Evolutionary conservation across 2,329 filamentous ascomycete genomes (phyloP), one percentile per base, ranked within the genome.

Genomic region (Hypoxylon rubiginosum): DNA sequence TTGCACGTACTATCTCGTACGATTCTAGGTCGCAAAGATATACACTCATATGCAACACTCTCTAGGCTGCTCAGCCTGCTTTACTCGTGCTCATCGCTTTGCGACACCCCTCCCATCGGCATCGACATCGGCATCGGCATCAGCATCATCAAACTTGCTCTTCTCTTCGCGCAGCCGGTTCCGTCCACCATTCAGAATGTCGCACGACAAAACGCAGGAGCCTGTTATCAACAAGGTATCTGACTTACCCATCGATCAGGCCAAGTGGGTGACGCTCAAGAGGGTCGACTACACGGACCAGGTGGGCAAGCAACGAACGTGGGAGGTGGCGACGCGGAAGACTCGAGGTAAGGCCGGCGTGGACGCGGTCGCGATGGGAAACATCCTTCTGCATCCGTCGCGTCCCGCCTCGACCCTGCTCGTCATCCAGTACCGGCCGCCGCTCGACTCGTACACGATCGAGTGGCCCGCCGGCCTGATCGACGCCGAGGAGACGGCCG

Each of bases 331-430:
- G 3, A 82, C 85, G 66, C 86, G 88, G 58, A 83, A 84, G 67
- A 90, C 87, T 0, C 83, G 87, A 21, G 82, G 82, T 11, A 82
- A 83, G 1, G 78, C 81, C 3, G 84, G 82, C 64, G 85, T 90
- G 62, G 88, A 90, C 69, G 87, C 86, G 48, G 87, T 90, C 4
- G 86, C 87, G 52, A 88, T 90, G 67, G 84, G 88, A 58, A 88
- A 88, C 56, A 82, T 90, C 66, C 80, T 90, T 2, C 76, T 84
- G 48, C 82, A 82, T 59, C 78, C 82, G 3, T 74, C 75, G n/a
- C 79, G 78, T 58, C 74, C 77, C 43, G 79, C 82, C 0, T 78
- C 83, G n/a, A 82, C 84, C 4, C 66, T 86, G 19, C 73, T 86
- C 7, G 84, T 86, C 41, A 84, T 85, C 68, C 84, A 86, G 74